Percentiles rank a stretch among this genome's conserved stretches.
Conservation (phyloP, 305 asterid genomes). For the Striga hermonthica region DNA sequence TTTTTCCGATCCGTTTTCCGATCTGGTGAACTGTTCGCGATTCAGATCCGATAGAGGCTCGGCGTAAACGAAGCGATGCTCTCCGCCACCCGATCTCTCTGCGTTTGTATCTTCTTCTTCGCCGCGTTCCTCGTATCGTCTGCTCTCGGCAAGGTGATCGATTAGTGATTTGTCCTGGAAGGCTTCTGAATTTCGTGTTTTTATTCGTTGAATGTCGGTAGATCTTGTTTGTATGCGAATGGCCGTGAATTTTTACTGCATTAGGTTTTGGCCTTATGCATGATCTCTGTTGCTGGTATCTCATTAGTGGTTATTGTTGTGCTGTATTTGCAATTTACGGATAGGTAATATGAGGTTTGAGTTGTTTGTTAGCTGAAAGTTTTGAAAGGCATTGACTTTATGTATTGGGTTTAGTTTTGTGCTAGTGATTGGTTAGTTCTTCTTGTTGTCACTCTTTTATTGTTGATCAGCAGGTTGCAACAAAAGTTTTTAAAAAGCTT, state of each 20-base stretch:
- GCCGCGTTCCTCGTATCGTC: constrained; percentile 35
- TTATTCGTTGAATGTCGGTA: constrained; percentile 2
- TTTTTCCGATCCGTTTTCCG: constrained; percentile 1
- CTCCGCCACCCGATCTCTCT: constrained; percentile 36
- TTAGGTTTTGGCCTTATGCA: constrained; percentile 6
- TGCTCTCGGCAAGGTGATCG: constrained; percentile 44
- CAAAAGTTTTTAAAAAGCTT: neutral
- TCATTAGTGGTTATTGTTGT: constrained; percentile 9
- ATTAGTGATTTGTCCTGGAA: constrained; percentile 17
- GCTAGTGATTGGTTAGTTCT: constrained; percentile 7
- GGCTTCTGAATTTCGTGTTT: constrained; percentile 22
- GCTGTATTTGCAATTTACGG: constrained; percentile 11
- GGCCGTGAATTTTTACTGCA: neutral
- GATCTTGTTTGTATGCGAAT: constrained; percentile 29
- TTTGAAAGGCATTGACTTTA: constrained; percentile 14
- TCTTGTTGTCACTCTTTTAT: neutral
- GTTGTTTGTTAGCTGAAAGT: constrained; percentile 20
- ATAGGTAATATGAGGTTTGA: constrained; percentile 12
- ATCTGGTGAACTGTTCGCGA: neutral
- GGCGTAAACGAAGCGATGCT: constrained; percentile 38
- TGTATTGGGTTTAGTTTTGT: constrained; percentile 25
- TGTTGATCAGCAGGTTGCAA: constrained; percentile 20
- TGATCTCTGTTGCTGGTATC: constrained; percentile 13
- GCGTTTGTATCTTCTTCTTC: constrained; percentile 29
- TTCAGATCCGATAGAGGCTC: constrained; percentile 40